Conservation (phyloP, 768 basidiomycete species). For the Pisolithus orientalis region DNA sequence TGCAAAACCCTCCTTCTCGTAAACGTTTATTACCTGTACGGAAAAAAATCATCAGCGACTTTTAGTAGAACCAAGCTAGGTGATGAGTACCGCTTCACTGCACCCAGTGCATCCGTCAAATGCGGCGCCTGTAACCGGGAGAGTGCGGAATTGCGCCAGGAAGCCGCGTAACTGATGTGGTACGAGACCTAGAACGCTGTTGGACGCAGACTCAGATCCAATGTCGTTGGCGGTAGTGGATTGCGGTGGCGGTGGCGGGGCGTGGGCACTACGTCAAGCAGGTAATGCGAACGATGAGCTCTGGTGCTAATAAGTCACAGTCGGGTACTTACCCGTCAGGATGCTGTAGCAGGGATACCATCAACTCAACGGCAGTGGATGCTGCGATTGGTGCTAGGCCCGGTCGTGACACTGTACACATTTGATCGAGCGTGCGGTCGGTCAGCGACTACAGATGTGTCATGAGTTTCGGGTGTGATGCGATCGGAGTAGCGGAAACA, state of each 20-base stretch:
- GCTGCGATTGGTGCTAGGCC: slow-evolving; percentile 91
- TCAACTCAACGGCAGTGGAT: slow-evolving; percentile 87
- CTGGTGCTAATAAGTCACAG: not conserved
- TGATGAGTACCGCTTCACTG: slow-evolving; percentile 57
- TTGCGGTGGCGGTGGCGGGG: slow-evolving; percentile 61
- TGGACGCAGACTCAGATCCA: slow-evolving; percentile 18
- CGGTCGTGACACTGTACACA: slow-evolving; percentile 97
- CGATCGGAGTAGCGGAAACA: not conserved
- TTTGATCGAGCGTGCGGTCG: slow-evolving; percentile 93
- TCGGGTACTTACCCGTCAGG: slow-evolving; percentile 60
- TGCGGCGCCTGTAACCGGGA: slow-evolving; percentile 81
- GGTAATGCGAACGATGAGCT: slow-evolving; percentile 4
- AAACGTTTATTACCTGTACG: slow-evolving; percentile 72
- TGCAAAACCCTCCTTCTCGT: slow-evolving; percentile 71
- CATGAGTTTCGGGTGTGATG: no score
- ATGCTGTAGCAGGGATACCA: slow-evolving; percentile 86
- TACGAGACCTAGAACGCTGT: slow-evolving; percentile 74
- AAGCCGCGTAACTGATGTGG: slow-evolving; percentile 94
- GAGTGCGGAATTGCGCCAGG: slow-evolving; percentile 78
- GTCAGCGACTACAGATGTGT: slow-evolving; percentile 47
- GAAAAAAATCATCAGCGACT: not conserved
- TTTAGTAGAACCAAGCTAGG: not conserved
- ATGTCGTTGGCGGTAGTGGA: slow-evolving; percentile 1
- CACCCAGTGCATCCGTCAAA: slow-evolving; percentile 90
- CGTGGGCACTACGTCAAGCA: slow-evolving; percentile 40